Conservation (phyloP, 106 monocot species). For the Chionographis japonica region DNA sequence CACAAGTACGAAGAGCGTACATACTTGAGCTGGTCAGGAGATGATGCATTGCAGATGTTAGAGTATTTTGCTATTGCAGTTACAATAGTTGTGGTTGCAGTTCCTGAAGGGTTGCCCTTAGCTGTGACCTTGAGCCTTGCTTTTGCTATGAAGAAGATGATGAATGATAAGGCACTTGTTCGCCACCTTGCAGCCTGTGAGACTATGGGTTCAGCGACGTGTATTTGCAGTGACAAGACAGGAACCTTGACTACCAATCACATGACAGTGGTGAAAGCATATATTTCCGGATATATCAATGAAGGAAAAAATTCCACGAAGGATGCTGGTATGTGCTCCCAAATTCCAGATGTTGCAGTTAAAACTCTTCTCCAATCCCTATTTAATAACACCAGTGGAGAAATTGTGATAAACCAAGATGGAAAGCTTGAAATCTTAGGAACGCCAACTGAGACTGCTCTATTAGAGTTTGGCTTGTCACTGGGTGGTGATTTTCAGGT, state of each 20-base stretch:
- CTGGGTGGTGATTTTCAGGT: slow-evolving; percentile 32
- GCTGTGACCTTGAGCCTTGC: slow-evolving; percentile 47
- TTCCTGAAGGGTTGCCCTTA: slow-evolving; percentile 41
- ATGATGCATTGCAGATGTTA: slow-evolving; percentile 33
- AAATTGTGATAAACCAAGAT: slow-evolving; percentile 33
- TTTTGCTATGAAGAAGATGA: slow-evolving; percentile 55
- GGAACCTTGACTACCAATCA: slow-evolving; percentile 44
- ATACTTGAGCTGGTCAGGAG: slow-evolving; percentile 29
- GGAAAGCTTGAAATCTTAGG: slow-evolving; percentile 33
- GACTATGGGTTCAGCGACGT: slow-evolving; percentile 44
- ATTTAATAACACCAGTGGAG: slow-evolving; percentile 42
- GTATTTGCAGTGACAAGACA: slow-evolving; percentile 44
- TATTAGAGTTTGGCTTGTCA: slow-evolving; percentile 37
- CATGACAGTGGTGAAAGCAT: slow-evolving; percentile 41
- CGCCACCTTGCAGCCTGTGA: slow-evolving; percentile 44
- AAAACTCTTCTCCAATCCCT: slow-evolving; percentile 31
- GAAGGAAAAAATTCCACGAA: slow-evolving; percentile 4
- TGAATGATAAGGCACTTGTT: slow-evolving; percentile 44
- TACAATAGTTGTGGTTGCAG: slow-evolving; percentile 48
- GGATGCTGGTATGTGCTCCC: slow-evolving; percentile 10
- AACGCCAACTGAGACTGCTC: slow-evolving; percentile 41
- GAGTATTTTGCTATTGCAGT: slow-evolving; percentile 48
- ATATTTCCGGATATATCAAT: slow-evolving; percentile 23
- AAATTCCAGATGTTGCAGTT: slow-evolving; percentile 19
- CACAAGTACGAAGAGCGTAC: slow-evolving; percentile 17